These are phyloP conservation scores for Babesia bovis DNA, from an alignment of 169 alveolate species.

Conservation along the genomic window DNA sequence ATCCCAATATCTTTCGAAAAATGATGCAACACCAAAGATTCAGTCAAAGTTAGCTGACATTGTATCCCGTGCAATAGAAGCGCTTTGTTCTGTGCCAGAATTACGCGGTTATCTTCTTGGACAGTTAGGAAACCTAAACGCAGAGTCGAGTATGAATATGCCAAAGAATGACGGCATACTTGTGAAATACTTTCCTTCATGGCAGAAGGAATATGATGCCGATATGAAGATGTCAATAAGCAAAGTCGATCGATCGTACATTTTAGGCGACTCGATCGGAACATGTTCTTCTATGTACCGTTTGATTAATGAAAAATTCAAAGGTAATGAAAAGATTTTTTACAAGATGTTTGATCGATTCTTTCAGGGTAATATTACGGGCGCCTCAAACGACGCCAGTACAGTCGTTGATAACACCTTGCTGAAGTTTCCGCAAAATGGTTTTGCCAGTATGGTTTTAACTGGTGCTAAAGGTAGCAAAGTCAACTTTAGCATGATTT, in stretches of 20 bases:
- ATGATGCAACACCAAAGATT: background rate
- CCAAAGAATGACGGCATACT: background rate
- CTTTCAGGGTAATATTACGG: constrained; percentile 69
- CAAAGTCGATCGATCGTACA: constrained; percentile 36
- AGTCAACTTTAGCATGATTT: constrained; percentile 92
- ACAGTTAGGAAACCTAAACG: background rate
- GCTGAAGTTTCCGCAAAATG: constrained; percentile 92
- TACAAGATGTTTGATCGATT: constrained; percentile 61
- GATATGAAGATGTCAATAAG: background rate
- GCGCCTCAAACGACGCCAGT: constrained; percentile 66
- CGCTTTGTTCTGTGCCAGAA: constrained; percentile 12
- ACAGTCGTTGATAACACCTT: constrained; percentile 61
- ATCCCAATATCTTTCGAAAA: background rate
- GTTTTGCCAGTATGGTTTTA: constrained; percentile 95
- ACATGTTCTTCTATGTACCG: constrained; percentile 58
- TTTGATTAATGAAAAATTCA: constrained; percentile 55
- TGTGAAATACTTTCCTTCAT: constrained; percentile 25
- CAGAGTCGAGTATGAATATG: background rate
- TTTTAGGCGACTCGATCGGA: constrained; percentile 55
- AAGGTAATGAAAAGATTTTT: constrained; percentile 54
- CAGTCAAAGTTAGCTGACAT: background rate
- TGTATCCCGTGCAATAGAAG: constrained; percentile 1
- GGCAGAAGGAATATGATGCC: constrained; percentile 32
- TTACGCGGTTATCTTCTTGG: constrained; percentile 22
- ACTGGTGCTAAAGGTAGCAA: constrained; percentile 97